A percentile compares a stretch with the other conserved stretches of the same genome.
Conservation (phyloP, 805 yeast species). For the Barnettozyma californica region DNA sequence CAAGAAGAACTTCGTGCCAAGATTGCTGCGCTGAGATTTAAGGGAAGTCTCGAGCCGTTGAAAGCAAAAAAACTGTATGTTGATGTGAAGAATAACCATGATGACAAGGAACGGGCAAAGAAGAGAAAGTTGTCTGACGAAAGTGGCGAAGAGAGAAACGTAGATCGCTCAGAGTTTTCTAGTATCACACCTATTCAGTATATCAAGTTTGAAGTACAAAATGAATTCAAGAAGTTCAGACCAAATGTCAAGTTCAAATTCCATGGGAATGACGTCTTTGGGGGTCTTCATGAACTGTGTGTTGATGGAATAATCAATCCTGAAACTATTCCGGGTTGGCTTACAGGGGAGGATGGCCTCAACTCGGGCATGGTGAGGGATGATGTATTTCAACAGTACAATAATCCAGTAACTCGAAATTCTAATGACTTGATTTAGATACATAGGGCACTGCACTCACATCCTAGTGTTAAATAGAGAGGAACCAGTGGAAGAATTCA, state of each 20-base stretch:
- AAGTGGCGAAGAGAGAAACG: slow-evolving; percentile 12
- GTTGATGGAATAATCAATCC: slow-evolving; percentile 44
- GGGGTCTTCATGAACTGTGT: slow-evolving; percentile 69
- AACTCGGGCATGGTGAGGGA: slow-evolving; percentile 37
- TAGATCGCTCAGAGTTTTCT: slow-evolving; percentile 33
- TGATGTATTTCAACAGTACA: slow-evolving; percentile 14
- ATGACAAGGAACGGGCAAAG: slow-evolving; percentile 19
- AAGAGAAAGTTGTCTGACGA: slow-evolving; percentile 5
- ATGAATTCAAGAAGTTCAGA: slow-evolving; percentile 21
- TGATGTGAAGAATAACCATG: slow-evolving; percentile 23
- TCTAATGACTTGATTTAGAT: slow-evolving; percentile 2
- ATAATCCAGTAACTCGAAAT: background rate
- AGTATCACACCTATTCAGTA: slow-evolving; percentile 57
- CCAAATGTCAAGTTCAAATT: slow-evolving; percentile 30
- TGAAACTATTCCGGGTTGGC: slow-evolving; percentile 62
- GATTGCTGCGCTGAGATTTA: slow-evolving; percentile 54
- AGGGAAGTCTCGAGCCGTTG: slow-evolving; percentile 43
- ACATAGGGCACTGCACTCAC: background rate
- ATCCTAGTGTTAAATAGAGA: slow-evolving; percentile 6
- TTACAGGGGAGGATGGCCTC: slow-evolving; percentile 60
- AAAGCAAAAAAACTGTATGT: slow-evolving; percentile 36
- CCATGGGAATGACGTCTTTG: slow-evolving; percentile 69
- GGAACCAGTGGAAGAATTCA: slow-evolving; percentile 2
- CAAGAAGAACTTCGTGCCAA: slow-evolving; percentile 28
- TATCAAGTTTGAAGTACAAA: slow-evolving; percentile 40